Base-by-base conservation (phyloP, 495 filamentous ascomycete genomes). In the Neurospora sp. region DNA sequence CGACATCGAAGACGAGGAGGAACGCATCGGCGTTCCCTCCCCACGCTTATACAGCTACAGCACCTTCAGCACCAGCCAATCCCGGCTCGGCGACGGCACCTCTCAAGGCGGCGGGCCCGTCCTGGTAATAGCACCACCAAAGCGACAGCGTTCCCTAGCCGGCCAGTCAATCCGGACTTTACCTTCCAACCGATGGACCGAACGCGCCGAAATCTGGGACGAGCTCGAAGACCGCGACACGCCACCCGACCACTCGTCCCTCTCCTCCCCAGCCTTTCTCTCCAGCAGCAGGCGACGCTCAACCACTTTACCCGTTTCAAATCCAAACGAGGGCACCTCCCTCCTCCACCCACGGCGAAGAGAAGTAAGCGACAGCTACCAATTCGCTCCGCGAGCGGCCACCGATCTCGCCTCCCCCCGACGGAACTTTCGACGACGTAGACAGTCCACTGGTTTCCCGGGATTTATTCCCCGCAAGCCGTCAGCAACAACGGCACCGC, bases 181-280 rank as follows among this genome's bases (percentile, higher is more conserved):
- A 44, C 73, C 79, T 72, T 76, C 80, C 59, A 73, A 82, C 11
- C 79, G 85, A 2, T 85, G 86, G 80, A 83, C 86, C 73, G 87
- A 91, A 74, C 86, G 84, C 11, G 86, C 89, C 71, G 89, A 91
- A 72, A 92, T 90, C 73, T 90, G 89, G 89, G 88, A 86, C 69
- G 89, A 90, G 75, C 82, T 91, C n/a, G 84, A 90, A 82, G 89
- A 91, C 78, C 85, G 86, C 77, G 81, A 83, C 72, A 80, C 80
- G 14, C 75, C 83, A 77, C 44, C 77, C 85, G 31, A 76, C 79
- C 1, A 77, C 78, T 3, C 75, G 77, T 6, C 40, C 70, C 5
- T 70, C 76, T 66, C 81, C 0, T 78, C 79, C 1, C 75, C 78
- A 2, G 40, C 71, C 4, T 72, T 78, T 37, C 54, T 66, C 27